A percentile compares a stretch with the other conserved stretches of the same genome.
These are phyloP conservation scores for Melaleuca quinquenervia DNA, from an alignment of 345 rosid species.

Conservation along the genomic window DNA sequence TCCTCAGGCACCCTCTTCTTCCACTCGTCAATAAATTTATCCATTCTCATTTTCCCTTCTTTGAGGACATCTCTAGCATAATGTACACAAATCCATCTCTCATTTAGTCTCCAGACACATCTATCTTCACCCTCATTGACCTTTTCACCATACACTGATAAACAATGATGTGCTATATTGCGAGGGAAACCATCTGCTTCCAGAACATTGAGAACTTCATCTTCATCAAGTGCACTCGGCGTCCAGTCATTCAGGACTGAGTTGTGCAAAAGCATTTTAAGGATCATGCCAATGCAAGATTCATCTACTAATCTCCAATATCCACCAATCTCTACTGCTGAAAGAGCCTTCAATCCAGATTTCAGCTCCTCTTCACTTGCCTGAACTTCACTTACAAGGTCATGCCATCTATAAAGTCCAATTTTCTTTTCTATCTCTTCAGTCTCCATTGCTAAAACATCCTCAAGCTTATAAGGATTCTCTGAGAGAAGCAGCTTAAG, in stretches of 20 bases:
- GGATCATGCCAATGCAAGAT: constrained; percentile 47
- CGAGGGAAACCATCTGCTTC: constrained; percentile 61
- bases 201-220: constrained; percentile 38
- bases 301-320: constrained; percentile 81
- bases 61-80: constrained; percentile 55
- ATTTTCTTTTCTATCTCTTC: constrained; percentile 10
- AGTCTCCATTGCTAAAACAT: constrained; percentile 25
- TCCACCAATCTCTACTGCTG: constrained; percentile 78
- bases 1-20: constrained; percentile 48
- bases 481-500: constrained; percentile 54
- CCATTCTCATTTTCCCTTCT: constrained; percentile 55
- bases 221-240: constrained; percentile 42
- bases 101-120: constrained; percentile 53
- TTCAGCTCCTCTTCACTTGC: constrained; percentile 73
- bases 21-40: constrained; percentile 68
- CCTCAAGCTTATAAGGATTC: constrained; percentile 39
- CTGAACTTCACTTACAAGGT: constrained; percentile 62
- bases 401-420: constrained; percentile 51
- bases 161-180: constrained; percentile 48
- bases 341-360: constrained; percentile 40
- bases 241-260: constrained; percentile 67
- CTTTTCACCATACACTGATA: constrained; percentile 44
- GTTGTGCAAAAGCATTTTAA: constrained; percentile 57
- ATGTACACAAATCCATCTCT: constrained; percentile 58
- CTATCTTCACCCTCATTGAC: constrained; percentile 16